These are phyloP conservation scores for Apostasia ramifera DNA, from an alignment of 106 monocot species.

Conservation along the genomic window DNA sequence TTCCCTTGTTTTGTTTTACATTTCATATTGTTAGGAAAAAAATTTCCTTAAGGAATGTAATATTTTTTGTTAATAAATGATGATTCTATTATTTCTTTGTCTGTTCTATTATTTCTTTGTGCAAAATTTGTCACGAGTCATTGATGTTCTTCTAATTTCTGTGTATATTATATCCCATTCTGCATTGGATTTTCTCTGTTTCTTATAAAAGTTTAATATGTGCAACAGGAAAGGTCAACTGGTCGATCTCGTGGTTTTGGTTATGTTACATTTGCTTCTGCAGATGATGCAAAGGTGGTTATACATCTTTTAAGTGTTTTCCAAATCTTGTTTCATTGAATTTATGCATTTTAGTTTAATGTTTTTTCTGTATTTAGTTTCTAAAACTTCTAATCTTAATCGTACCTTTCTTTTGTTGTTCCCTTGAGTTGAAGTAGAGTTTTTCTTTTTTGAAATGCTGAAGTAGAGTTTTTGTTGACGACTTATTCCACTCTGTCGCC, in stretches of 20 bases:
- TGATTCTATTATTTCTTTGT: background rate
- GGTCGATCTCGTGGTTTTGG: slow-evolving; percentile 68
- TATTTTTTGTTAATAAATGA: background rate
- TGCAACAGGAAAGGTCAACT: slow-evolving; percentile 47
- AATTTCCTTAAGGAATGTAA: background rate
- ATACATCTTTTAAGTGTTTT: background rate
- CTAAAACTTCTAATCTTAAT: too few species aligned
- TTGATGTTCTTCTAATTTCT: background rate
- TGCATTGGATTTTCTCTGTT: background rate
- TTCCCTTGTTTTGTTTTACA: too few species aligned
- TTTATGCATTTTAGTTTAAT: background rate
- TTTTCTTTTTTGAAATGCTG: background rate
- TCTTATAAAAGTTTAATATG: background rate
- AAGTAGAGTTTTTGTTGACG: too few species aligned
- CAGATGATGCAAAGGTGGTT: slow-evolving; percentile 52
- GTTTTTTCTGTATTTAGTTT: background rate
- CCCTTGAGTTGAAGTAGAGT: background rate
- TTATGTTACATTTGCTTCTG: slow-evolving; percentile 56
- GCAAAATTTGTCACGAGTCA: background rate
- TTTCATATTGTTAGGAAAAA: too few species aligned
- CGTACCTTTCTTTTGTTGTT: too few species aligned
- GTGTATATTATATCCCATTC: too few species aligned
- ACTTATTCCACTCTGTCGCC: too few species aligned
- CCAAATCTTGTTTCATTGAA: background rate
- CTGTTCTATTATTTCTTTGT: background rate